Evolutionary conservation across 2,329 filamentous ascomycete genomes (phyloP), one percentile per base, ranked within the genome.

Genomic region (Coleophoma cylindrospora): DNA sequence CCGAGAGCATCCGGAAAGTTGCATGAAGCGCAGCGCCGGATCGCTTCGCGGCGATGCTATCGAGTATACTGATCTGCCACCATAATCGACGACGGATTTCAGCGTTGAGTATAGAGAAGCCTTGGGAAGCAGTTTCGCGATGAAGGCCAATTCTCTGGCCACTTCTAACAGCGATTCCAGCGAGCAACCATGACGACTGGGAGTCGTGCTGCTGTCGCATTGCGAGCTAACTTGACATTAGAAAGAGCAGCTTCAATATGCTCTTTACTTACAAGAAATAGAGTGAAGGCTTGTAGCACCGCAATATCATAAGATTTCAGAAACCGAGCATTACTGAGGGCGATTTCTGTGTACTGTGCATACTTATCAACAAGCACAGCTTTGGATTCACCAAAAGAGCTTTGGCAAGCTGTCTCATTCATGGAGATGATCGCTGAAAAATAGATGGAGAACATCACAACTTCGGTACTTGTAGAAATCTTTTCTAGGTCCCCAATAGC

Each of bases 381-480:
- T 63, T 77, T 81, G 4, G 76, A 64, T 51, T 80, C 72, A 13
- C 71, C 72, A 52, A 86, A 79, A 15, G 73, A 76, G 21, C 62
- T 66, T 36, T 70, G 63, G 36, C 74, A 79, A 59, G 77, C 76
- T 1, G 71, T 69, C 8, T 84, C 79, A 22, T 72, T 74, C 54
- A 87, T 70, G 21, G 77, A 83, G 8, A 74, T 75, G 50, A 83
- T 65, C 15, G 79, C 79, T 61, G 79, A 75, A 47, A 80, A 68
- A 58, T 84, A 84, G 34, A 84, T 77, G 56, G 77, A 70, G 63
- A 88, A 87, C 75, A 87, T 80, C 38, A 89, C 71, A 1, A 80
- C 81, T 60, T 87, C 83, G n/a, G 86, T 72, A 14, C 74, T 74
- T 51, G 73, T 76, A 5, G 49, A 40, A 11, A 54, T 34, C 19